phyloP scores from a whole-genome alignment of 2,329 filamentous ascomycete genomes.

The Botrytis deweyae region DNA sequence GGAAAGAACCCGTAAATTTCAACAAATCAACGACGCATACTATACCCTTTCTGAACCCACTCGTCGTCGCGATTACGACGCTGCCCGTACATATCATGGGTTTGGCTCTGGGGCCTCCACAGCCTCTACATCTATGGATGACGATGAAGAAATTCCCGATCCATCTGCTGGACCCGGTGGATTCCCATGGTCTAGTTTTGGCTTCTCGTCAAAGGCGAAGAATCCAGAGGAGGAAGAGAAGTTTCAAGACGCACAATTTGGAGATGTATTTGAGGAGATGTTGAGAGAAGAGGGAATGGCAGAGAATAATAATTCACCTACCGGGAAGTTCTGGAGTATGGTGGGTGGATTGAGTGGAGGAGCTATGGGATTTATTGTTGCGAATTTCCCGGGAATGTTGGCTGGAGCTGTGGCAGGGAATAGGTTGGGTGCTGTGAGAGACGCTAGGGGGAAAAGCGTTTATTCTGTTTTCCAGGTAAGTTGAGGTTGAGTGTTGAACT shows the following conservation, averaged over 20 bases:
- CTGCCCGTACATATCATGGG: constrained; percentile 62
- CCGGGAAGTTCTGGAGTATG: constrained; percentile 80
- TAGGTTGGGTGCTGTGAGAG: constrained; percentile 81
- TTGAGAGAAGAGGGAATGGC: constrained; percentile 81
- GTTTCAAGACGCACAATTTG: constrained; percentile 78
- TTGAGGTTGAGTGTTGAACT: background rate
- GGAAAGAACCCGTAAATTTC: constrained; percentile 81
- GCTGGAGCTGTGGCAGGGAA: constrained; percentile 93
- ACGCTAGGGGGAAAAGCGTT: constrained; percentile 91
- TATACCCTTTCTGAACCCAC: constrained; percentile 80
- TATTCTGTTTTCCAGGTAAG: constrained; percentile 66
- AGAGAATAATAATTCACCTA: constrained; percentile 62
- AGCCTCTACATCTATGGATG: constrained; percentile 46
- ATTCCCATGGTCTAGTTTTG: constrained; percentile 75
- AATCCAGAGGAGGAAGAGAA: constrained; percentile 53
- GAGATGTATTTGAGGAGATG: constrained; percentile 88
- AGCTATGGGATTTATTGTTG: constrained; percentile 91
- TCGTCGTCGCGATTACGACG: constrained; percentile 81
- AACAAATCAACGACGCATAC: constrained; percentile 90
- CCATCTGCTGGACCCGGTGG: constrained; percentile 40
- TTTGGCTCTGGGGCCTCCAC: constrained; percentile 45
- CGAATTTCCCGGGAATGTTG: constrained; percentile 83
- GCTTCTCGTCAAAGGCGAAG: constrained; percentile 49
- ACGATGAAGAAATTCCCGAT: constrained; percentile 44
- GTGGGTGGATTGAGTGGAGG: constrained; percentile 84